Conservation (phyloP, 2,329 filamentous ascomycete species). For the Claviceps quebecensis region DNA sequence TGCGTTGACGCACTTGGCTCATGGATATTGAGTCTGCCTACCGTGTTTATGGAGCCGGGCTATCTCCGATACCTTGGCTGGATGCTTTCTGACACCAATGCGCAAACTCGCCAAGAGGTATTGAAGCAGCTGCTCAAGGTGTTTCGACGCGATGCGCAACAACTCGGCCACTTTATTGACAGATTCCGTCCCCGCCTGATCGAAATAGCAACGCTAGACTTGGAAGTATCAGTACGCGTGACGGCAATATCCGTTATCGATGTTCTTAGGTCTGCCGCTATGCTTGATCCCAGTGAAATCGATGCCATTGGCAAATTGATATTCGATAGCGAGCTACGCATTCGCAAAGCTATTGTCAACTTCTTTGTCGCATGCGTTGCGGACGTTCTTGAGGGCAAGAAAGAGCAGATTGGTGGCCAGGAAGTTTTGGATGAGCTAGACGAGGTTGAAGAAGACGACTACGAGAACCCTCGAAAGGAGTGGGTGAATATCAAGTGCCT, state of each 20-base stretch:
- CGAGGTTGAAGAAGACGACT: conserved; percentile 59
- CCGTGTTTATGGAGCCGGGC: conserved; percentile 77
- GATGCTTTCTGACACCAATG: conserved; percentile 74
- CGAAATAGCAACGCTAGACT: conserved; percentile 82
- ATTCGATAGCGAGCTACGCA: conserved; percentile 71
- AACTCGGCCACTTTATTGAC: conserved; percentile 85
- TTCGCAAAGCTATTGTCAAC: conserved; percentile 75
- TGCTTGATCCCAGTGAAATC: conserved; percentile 84
- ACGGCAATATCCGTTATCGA: conserved; percentile 72
- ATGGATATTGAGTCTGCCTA: conserved; percentile 78
- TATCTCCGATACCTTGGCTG: conserved; percentile 91
- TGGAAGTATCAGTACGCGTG: conserved; percentile 67
- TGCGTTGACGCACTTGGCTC: conserved; percentile 75
- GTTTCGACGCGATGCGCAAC: conserved; percentile 67
- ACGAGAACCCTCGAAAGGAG: conserved; percentile 58
- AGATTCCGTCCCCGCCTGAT: conserved; percentile 75
- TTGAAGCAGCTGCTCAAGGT: conserved; percentile 69
- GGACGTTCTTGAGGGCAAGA: conserved; percentile 63
- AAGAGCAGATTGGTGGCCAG: conserved; percentile 73
- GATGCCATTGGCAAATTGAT: conserved; percentile 77
- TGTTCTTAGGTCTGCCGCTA: conserved; percentile 64
- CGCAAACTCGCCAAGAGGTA: conserved; percentile 68
- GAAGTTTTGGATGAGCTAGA: conserved; percentile 66
- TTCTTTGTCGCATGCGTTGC: conserved; percentile 86
- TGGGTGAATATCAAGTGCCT: conserved; percentile 92